phyloP scores from a whole-genome alignment of 495 filamentous ascomycete species.

The Haplographium delicatum region DNA sequence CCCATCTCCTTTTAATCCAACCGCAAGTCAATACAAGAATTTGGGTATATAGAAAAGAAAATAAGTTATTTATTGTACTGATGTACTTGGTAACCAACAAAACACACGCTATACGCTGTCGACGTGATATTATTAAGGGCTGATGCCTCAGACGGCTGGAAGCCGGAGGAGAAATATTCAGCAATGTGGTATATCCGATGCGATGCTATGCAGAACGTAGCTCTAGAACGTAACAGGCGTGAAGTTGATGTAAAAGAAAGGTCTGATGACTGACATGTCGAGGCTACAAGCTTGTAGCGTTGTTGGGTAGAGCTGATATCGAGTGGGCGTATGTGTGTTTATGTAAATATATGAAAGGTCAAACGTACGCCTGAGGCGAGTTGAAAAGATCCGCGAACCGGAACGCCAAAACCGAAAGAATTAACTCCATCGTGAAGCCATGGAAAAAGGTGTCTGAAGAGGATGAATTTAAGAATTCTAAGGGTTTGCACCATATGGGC shows the following conservation, averaged over 20 bases:
- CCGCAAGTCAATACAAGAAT: conserved; percentile 25
- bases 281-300: not conserved
- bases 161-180: conserved; percentile 11
- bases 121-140: conserved; percentile 17
- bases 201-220: conserved; percentile 11
- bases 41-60: conserved; percentile 27
- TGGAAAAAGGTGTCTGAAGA: conserved; percentile 1
- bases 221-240: conserved; percentile 27
- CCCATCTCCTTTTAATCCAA: conserved; percentile 9
- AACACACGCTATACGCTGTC: conserved; percentile 11
- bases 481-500: conserved; percentile 9
- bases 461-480: conserved; percentile 3
- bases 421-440: conserved; percentile 25
- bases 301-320: not conserved
- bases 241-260: conserved; percentile 5
- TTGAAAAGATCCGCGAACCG: not conserved
- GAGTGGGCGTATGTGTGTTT: not conserved
- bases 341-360: no score
- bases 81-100: not conserved
- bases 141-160: conserved; percentile 9
- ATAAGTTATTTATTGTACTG: conserved; percentile 1
- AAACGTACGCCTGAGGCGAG: not conserved
- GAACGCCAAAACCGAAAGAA: conserved; percentile 21
- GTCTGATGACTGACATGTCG: conserved; percentile 4
- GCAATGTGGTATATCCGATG: conserved; percentile 3